These are phyloP conservation scores for Phascolomyces articulosus DNA, from an alignment of 371 early-diverging fungal species.

Conservation along the genomic window DNA sequence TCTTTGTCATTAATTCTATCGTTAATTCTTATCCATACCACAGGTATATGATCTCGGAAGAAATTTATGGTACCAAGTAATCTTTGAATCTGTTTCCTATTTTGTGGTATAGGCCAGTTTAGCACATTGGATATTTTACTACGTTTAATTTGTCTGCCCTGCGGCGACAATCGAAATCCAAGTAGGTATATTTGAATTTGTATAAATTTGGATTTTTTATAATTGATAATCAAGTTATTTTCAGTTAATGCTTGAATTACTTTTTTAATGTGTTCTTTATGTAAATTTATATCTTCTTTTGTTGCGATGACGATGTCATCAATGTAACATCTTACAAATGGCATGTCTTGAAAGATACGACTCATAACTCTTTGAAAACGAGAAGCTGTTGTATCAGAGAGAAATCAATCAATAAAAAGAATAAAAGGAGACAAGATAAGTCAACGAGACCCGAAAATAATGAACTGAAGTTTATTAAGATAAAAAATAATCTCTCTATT, in stretches of 20 bases:
- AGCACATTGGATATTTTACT: slow-evolving; percentile 18
- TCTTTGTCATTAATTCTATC: no score
- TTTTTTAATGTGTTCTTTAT: slow-evolving; percentile 7
- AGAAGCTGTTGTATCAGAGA: no score
- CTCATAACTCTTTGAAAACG: background rate
- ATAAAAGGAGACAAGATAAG: no score
- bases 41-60: slow-evolving; percentile 29
- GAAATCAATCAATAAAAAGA: no score
- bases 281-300: slow-evolving; percentile 12
- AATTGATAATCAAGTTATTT: slow-evolving; percentile 21
- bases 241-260: slow-evolving; percentile 17
- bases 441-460: no score
- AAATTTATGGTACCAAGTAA: slow-evolving; percentile 29
- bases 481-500: no score
- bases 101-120: slow-evolving; percentile 10
- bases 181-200: slow-evolving; percentile 6
- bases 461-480: no score
- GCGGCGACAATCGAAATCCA: slow-evolving; percentile 16
- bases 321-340: background rate
- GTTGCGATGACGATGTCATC: slow-evolving; percentile 17
- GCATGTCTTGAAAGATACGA: background rate
- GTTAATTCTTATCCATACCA: no score
- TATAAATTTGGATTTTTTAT: slow-evolving; percentile 14
- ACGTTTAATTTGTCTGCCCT: slow-evolving; percentile 13
- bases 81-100: slow-evolving; percentile 18